Percentiles rank a stretch among this genome's conserved stretches.
phyloP scores from a whole-genome alignment of 2,329 filamentous ascomycete genomes.

The Coniochaeta sp. region DNA sequence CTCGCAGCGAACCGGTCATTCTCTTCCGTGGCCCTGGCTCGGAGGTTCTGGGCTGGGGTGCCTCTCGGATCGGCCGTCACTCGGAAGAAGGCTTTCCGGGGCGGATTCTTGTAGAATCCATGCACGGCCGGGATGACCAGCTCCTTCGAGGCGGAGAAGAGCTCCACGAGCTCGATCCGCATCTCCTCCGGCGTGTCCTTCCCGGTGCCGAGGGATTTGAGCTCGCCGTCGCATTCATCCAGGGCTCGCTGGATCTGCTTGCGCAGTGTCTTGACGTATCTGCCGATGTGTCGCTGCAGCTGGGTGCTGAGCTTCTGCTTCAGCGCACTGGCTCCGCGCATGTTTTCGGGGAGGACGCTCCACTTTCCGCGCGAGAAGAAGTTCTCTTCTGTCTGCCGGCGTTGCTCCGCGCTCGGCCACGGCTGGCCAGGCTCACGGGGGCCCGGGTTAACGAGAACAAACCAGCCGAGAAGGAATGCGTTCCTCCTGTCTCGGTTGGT shows the following conservation, averaged over 20 bases:
- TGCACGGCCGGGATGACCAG: constrained; percentile 46
- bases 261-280: constrained; percentile 41
- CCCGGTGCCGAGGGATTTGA: constrained; percentile 40
- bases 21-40: constrained; percentile 42
- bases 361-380: constrained; percentile 44
- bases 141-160: constrained; percentile 44
- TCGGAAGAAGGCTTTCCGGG: constrained; percentile 42
- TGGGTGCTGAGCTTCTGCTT: constrained; percentile 41
- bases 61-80: constrained; percentile 39
- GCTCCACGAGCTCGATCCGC: constrained; percentile 44
- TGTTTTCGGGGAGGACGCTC: constrained; percentile 35
- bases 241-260: constrained; percentile 43
- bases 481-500: constrained; percentile 42
- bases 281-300: constrained; percentile 43
- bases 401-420: constrained; percentile 34
- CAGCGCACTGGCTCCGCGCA: constrained; percentile 37
- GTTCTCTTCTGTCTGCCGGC: constrained; percentile 33
- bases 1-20: constrained; percentile 40
- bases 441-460: constrained; percentile 41
- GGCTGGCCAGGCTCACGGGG: constrained; percentile 32
- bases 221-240: constrained; percentile 39
- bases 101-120: constrained; percentile 48
- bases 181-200: constrained; percentile 46
- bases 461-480: constrained; percentile 44
- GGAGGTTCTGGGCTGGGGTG: constrained; percentile 42